phyloP scores from a whole-genome alignment of 768 basidiomycete species.

The Auriscalpium microsporum region DNA sequence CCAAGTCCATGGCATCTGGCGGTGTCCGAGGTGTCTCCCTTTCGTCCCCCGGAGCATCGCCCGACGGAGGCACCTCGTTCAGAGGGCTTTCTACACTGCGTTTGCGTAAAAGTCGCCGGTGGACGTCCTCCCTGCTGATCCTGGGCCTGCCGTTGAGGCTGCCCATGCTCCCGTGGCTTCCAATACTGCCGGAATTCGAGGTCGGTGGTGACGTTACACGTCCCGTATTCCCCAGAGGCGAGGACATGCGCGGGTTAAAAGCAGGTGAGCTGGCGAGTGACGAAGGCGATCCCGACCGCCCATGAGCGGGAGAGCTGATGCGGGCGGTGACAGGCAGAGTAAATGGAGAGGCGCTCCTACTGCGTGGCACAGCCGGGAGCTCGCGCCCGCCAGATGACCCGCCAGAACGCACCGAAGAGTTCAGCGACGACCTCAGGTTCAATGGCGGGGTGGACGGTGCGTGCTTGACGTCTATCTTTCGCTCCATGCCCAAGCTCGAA shows the following conservation, averaged over 20 bases:
- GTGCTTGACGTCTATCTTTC: neutral
- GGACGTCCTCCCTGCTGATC: conserved; percentile 48
- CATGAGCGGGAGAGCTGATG: neutral
- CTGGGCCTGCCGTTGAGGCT: conserved; percentile 29
- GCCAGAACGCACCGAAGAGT: neutral
- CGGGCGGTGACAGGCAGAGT: neutral
- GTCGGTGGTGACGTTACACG: conserved; percentile 1
- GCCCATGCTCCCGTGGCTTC: conserved; percentile 10
- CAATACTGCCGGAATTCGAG: conserved; percentile 15
- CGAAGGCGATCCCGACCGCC: conserved; percentile 5
- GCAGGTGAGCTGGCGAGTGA: conserved; percentile 5
- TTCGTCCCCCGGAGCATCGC: neutral
- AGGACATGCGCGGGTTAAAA: conserved; percentile 8
- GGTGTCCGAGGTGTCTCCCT: neutral
- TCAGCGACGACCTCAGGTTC: neutral
- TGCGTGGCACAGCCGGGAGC: conserved; percentile 8
- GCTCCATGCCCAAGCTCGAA: neutral
- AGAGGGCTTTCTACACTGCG: conserved; percentile 37
- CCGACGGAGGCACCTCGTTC: conserved; percentile 5
- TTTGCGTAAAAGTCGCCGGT: conserved; percentile 37
- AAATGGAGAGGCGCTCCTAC: conserved; percentile 10
- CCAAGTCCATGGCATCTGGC: neutral
- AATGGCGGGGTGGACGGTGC: conserved; percentile 11
- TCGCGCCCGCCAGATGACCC: neutral
- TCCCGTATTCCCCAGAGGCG: conserved; percentile 5